These are phyloP conservation scores for Suhomyces ambrosiae DNA, from an alignment of 1,139 yeast species.

Conservation along the genomic window DNA sequence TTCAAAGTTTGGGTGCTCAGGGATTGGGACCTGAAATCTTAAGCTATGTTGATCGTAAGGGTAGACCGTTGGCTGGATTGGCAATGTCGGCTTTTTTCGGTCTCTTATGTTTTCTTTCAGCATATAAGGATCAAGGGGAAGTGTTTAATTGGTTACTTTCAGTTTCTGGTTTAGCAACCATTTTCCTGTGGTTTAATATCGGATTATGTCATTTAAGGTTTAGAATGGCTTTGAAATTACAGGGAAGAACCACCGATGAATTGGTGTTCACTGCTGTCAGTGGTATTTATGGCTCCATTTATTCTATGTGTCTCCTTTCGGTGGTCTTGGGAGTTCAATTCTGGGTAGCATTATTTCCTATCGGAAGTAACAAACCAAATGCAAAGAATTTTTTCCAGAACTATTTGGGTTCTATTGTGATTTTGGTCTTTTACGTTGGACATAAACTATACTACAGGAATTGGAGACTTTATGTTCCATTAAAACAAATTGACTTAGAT, in stretches of 20 bases:
- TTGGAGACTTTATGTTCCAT: constrained; percentile 33
- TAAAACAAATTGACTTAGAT: constrained; percentile 35
- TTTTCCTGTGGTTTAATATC: constrained; percentile 48
- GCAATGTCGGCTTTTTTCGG: constrained; percentile 38
- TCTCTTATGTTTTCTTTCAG: constrained; percentile 44
- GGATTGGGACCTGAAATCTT: constrained; percentile 41
- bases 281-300: constrained; percentile 39
- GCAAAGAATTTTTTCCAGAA: constrained; percentile 40
- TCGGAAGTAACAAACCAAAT: constrained; percentile 27
- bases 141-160: constrained; percentile 48
- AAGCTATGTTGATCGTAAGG: constrained; percentile 42
- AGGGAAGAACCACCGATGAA: constrained; percentile 32
- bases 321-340: constrained; percentile 39
- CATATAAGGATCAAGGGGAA: constrained; percentile 37
- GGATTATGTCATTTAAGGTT: constrained; percentile 42
- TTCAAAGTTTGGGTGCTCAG: constrained; percentile 44
- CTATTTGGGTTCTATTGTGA: constrained; percentile 39
- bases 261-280: constrained; percentile 31
- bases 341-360: constrained; percentile 43
- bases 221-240: constrained; percentile 38
- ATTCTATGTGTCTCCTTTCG: constrained; percentile 33
- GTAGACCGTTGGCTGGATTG: constrained; percentile 48
- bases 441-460: constrained; percentile 37
- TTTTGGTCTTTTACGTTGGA: constrained; percentile 34
- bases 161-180: constrained; percentile 43